Conservation (phyloP, 1,284 basidiomycete species). For the Clitocybe nebularis region DNA sequence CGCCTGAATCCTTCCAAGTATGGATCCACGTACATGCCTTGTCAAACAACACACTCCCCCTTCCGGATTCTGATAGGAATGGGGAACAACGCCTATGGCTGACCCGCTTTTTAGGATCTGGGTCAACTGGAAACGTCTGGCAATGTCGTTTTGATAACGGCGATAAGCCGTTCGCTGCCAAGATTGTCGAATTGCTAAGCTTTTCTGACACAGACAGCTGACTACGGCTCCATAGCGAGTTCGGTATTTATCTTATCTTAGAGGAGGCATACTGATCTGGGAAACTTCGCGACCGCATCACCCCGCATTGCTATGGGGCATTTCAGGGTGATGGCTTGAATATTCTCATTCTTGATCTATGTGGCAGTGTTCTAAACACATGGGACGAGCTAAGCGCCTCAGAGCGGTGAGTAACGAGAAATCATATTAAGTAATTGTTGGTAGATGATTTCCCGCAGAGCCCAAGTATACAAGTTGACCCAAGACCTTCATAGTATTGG, state of each 20-base stretch:
- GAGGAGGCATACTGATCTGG: slow-evolving; percentile 14
- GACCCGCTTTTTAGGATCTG: slow-evolving; percentile 13
- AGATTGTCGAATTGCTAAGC: slow-evolving; percentile 13
- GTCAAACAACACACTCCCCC: slow-evolving; percentile 13
- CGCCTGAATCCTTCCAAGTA: slow-evolving; percentile 12
- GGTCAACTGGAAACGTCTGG: slow-evolving; percentile 17
- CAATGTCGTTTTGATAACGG: slow-evolving; percentile 15
- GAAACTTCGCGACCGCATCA: slow-evolving; percentile 11
- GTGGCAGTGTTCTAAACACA: slow-evolving; percentile 12
- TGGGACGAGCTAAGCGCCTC: slow-evolving; percentile 13
- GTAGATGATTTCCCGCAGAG: slow-evolving; percentile 12
- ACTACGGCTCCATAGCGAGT: slow-evolving; percentile 14
- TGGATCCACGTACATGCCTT: slow-evolving; percentile 12
- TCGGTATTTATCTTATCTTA: slow-evolving; percentile 13
- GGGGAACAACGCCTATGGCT: slow-evolving; percentile 13
- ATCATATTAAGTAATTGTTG: slow-evolving; percentile 6
- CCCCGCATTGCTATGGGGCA: slow-evolving; percentile 15
- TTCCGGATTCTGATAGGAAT: slow-evolving; percentile 8
- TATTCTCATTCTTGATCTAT: slow-evolving; percentile 16
- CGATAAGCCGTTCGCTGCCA: slow-evolving; percentile 9
- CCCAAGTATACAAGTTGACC: slow-evolving; percentile 12
- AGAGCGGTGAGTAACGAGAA: slow-evolving; percentile 12
- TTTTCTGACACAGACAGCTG: slow-evolving; percentile 11
- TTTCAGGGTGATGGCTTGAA: slow-evolving; percentile 12
- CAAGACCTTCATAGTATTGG: slow-evolving; percentile 13